These are phyloP conservation scores for Daldinia eschscholtzii DNA, from an alignment of 2,329 filamentous ascomycete genomes.

Conservation along the genomic window DNA sequence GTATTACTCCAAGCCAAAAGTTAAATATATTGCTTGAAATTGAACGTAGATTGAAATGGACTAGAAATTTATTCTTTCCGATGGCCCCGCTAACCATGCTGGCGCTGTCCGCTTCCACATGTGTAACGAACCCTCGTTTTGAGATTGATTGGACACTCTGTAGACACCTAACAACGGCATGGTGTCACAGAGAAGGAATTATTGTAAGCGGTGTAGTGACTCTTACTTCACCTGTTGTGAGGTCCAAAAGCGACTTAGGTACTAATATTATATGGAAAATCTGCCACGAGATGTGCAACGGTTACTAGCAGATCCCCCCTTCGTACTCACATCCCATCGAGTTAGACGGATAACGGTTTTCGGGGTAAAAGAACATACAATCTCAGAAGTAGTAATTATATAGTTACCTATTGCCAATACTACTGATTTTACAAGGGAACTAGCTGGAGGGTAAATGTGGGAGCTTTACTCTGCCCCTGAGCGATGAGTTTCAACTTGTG, in stretches of 20 bases:
- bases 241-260: background rate
- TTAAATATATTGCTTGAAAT: background rate
- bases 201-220: background rate
- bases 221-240: background rate
- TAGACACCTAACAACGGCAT: background rate
- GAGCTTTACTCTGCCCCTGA: background rate
- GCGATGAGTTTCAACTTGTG: background rate
- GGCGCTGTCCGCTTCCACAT: background rate
- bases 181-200: background rate
- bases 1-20: background rate
- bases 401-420: background rate
- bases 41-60: background rate
- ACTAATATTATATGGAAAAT: background rate
- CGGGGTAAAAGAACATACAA: background rate
- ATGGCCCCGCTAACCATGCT: background rate
- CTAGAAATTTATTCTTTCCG: background rate
- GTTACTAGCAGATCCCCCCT: background rate
- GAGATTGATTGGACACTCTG: background rate
- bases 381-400: background rate
- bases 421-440: background rate
- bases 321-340: background rate
- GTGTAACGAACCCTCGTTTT: background rate
- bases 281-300: background rate
- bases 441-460: too few relatives aligned
- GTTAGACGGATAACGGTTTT: background rate